A percentile compares a stretch with the other conserved stretches of the same genome.
Evolutionary conservation across 331 rosid species (phyloP).

Genomic region (Pyrus hybrid): DNA sequence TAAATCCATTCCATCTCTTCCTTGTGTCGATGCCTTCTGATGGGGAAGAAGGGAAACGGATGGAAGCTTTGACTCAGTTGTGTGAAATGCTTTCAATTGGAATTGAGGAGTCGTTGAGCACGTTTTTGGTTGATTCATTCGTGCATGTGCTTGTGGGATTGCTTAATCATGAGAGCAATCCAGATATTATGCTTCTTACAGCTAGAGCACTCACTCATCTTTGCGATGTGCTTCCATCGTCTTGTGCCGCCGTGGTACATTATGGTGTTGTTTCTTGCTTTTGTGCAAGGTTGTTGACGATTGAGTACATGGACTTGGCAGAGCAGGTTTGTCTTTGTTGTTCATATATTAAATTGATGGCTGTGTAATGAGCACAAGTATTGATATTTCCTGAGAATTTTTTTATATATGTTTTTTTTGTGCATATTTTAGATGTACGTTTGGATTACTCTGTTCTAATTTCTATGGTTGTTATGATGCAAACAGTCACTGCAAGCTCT

Average conservation of each 20-base stretch:
- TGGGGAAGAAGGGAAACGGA: slow-evolving; percentile 91
- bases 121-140: slow-evolving; percentile 86
- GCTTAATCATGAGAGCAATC: slow-evolving; percentile 92
- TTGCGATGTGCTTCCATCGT: slow-evolving; percentile 89
- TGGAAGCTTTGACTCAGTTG: slow-evolving; percentile 87
- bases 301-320: slow-evolving; percentile 97
- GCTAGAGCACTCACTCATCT: slow-evolving; percentile 96
- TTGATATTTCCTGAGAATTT: neutral
- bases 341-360: neutral
- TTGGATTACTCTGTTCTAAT: slow-evolving; percentile 12
- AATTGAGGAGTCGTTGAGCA: slow-evolving; percentile 88
- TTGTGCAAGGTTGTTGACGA: slow-evolving; percentile 90
- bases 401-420: neutral
- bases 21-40: no score
- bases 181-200: slow-evolving; percentile 95
- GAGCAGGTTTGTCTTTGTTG: slow-evolving; percentile 65
- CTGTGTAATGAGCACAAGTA: no score
- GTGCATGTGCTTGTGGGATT: slow-evolving; percentile 92
- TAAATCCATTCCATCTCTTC: no score
- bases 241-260: slow-evolving; percentile 96
- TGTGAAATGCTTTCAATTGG: slow-evolving; percentile 98
- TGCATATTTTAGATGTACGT: neutral
- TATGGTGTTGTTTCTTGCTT: slow-evolving; percentile 91
- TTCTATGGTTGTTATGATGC: slow-evolving; percentile 21
- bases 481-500: slow-evolving; percentile 96